phyloP scores from a whole-genome alignment of 164 flowering plant species.

The Brasenia schreberi region DNA sequence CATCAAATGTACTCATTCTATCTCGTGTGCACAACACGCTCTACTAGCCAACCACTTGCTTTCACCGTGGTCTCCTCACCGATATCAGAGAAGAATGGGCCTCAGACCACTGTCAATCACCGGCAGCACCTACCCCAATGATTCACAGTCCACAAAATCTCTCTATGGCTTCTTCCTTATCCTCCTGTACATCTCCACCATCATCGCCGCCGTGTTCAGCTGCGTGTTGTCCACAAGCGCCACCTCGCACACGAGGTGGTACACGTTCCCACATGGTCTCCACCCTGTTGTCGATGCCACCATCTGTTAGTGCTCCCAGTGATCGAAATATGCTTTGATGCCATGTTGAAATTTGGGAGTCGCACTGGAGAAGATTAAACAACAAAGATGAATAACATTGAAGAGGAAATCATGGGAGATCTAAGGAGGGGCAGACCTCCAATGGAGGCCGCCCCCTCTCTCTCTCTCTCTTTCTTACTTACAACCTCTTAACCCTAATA shows the following conservation, averaged over 20 bases:
- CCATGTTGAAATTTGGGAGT: no score
- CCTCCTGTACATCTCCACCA: slow-evolving; percentile 67
- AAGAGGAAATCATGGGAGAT: no score
- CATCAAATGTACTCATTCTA: no score
- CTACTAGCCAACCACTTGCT: no score
- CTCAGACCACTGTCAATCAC: background rate
- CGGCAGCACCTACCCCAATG: background rate
- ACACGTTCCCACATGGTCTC: slow-evolving; percentile 44
- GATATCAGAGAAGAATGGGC: background rate
- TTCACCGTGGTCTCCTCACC: no score
- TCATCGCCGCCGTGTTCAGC: slow-evolving; percentile 36
- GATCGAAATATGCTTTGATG: slow-evolving; percentile 13
- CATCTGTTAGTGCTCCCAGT: slow-evolving; percentile 71
- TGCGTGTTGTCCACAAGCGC: slow-evolving; percentile 29
- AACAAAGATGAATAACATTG: rapidly evolving
- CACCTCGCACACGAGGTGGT: slow-evolving; percentile 30
- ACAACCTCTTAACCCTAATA: no score
- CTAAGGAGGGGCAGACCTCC: no score
- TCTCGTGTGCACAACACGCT: no score
- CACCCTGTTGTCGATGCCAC: no score
- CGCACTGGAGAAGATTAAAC: no score
- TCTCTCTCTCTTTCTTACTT: no score
- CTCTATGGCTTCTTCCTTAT: slow-evolving; percentile 49
- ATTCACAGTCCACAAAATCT: slow-evolving; percentile 14
- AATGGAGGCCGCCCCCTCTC: no score